Base-by-base conservation (phyloP, 75 land plant genomes). In the Adiantum capillusveneris region DNA sequence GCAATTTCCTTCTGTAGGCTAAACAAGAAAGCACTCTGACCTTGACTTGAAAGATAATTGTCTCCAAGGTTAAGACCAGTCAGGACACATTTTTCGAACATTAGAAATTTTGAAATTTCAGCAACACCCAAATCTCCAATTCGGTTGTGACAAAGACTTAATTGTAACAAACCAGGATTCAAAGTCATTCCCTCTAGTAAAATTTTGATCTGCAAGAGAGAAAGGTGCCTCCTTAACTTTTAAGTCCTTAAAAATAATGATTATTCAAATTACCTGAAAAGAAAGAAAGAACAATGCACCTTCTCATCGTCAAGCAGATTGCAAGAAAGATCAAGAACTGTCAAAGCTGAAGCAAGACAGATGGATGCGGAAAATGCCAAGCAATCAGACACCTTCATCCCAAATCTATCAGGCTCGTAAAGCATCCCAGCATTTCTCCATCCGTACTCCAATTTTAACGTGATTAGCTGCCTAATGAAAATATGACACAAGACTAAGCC, bases 311-410 rank as follows among this genome's bases (percentile, higher is more conserved):
- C 62, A 20, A 73, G 25, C 12, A 54, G 56, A 46, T 67, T 67
- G 53, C 51, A 66, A 11, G 76, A 73, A 25, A 73, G 63, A 30
- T 65, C 69, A 17, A 73, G 71, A 13, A 60, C 59, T 5, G 65
- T 55, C 29, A 73, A 57, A 0, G 65, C 44, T 28, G 36, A 0
- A 18, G 76, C 44, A 34, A 61, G 34, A 11, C 56, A 58, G 14
- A 67, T 64, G 1, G 64, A 64, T 1, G 70, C 64, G 36, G 65
- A 44, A 20, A 73, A 13, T 17, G 76, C 65, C 13, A 57, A 19
- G 31, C 76, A 73, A 48, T 73, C 76, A 31, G 76, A 73, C 20
- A 37, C 22, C 31, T 51, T 67, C 64, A 73, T 73, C 21, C 76
- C 76, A 66, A 58, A 73, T 1, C 31, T 59, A 28, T 16, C 44